A percentile compares a stretch with the other conserved stretches of the same genome.
Evolutionary conservation across 2,329 filamentous ascomycete genomes (phyloP).

Genomic region (Chaetothyriales sp.): DNA sequence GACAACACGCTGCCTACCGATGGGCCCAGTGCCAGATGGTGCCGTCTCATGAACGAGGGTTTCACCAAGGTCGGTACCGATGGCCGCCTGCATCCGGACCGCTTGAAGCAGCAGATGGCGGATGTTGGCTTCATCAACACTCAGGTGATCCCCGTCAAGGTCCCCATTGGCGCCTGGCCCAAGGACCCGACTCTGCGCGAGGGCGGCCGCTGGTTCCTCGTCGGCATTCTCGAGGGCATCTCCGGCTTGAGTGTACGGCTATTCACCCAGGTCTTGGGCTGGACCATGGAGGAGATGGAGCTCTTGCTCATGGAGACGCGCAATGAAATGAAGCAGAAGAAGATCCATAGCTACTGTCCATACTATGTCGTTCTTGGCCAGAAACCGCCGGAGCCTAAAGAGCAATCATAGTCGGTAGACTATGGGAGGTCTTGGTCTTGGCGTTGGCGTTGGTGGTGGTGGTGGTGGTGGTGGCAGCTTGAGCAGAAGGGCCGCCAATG

Average conservation of each 20-base stretch:
- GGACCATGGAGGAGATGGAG: slow-evolving; percentile 17
- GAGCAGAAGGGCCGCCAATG: not conserved
- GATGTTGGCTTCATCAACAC: slow-evolving; percentile 19
- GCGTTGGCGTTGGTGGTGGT: not conserved
- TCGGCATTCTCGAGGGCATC: slow-evolving; percentile 17
- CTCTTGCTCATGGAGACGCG: slow-evolving; percentile 14
- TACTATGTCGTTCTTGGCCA: not conserved
- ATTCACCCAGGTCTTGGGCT: slow-evolving; percentile 20
- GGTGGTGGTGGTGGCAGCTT: not conserved
- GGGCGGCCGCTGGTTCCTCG: slow-evolving; percentile 16
- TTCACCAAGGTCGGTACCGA: slow-evolving; percentile 5
- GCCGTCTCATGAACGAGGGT: slow-evolving; percentile 8
- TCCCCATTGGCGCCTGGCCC: slow-evolving; percentile 22
- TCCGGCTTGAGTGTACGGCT: slow-evolving; percentile 18
- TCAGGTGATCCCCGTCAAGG: slow-evolving; percentile 9
- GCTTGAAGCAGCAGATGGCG: slow-evolving; percentile 9
- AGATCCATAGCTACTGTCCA: slow-evolving; percentile 9
- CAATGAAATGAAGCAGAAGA: slow-evolving; percentile 12
- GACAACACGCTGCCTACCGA: slow-evolving; percentile 9
- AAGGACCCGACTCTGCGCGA: slow-evolving; percentile 20
- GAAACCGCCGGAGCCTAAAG: not conserved
- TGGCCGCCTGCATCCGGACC: slow-evolving; percentile 5
- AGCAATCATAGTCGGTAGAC: not conserved
- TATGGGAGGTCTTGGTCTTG: not conserved
- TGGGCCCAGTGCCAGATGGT: slow-evolving; percentile 6